Base-by-base conservation (phyloP, 208 protist genomes). In the Trypanosoma cruzi region DNA sequence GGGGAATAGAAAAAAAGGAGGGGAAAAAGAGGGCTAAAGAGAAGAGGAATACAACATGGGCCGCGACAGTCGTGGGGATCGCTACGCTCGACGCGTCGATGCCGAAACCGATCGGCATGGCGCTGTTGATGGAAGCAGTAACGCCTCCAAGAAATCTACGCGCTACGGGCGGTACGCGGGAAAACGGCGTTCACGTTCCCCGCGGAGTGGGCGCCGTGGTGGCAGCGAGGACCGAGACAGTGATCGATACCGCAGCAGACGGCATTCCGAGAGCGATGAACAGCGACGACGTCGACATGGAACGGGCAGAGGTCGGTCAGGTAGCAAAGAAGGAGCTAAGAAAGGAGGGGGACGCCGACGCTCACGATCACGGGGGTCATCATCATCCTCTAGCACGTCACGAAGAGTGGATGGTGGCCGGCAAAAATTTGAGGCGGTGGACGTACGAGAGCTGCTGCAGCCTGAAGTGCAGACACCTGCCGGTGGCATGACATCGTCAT, bases 31-130 rank as follows among this genome's bases (percentile, higher is more conserved):
- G 37, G 44, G 34, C 44, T 49, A 42, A 59, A 67, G 37, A 22
- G 54, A 67, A 37, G 29, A 67, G 42, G 42, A 57, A 57, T 56
- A 67, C 7, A 57, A 6, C 40, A 76, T 76, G 71, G 71, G 64
- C n/a, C 71, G 71, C 34, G 71, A 76, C 37, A 76, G 62, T n/a
- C 71, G 71, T 44, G 71, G 71, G 16, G 71, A 76, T 53, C 71
- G 71, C 22, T 76, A 76, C 29, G n/a, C 44, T 14, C 64, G 64
- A 28, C 61, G 57, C 7, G 20, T 20, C 40, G 57, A 69, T 44
- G 57, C 16, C 32, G 57, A n/a, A 29, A 24, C 52, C 2, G 68
- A 73, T 2, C 46, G 55, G 18, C 44, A 49, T 48, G 46, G 58
- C 26, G 46, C 10, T 49, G 29, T 32, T 4, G 42, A 58, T 8